These are phyloP conservation scores for Nigrospora osmanthi DNA, from an alignment of 2,329 filamentous ascomycete species.

Conservation along the genomic window DNA sequence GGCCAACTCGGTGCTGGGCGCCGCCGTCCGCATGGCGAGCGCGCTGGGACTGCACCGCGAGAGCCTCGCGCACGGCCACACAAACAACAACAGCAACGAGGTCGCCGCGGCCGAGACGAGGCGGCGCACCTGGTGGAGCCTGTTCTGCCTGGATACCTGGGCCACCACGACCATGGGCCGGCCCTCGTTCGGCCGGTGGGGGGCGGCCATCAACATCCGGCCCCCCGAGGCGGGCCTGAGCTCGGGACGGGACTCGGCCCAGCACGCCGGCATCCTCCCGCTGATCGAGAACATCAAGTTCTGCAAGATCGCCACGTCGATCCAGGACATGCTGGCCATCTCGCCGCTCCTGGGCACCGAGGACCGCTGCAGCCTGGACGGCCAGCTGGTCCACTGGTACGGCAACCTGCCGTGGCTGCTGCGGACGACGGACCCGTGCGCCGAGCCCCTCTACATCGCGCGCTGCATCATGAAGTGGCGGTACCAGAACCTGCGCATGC, in stretches of 20 bases:
- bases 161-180: conserved; percentile 63
- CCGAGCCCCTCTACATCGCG: conserved; percentile 61
- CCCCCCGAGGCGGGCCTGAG: conserved; percentile 47
- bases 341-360: conserved; percentile 58
- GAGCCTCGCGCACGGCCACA: conserved; percentile 29
- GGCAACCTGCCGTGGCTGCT: conserved; percentile 60
- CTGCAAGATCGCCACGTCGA: conserved; percentile 69
- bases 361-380: conserved; percentile 60
- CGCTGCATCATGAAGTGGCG: conserved; percentile 76
- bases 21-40: conserved; percentile 66
- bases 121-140: conserved; percentile 65
- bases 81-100: conserved; percentile 26
- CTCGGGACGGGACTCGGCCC: conserved; percentile 40
- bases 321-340: conserved; percentile 68
- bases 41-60: conserved; percentile 66
- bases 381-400: conserved; percentile 65
- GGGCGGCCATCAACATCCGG: conserved; percentile 59
- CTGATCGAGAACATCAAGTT: conserved; percentile 72
- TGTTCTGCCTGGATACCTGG: conserved; percentile 70
- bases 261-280: conserved; percentile 59
- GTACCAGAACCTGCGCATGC: conserved; percentile 69
- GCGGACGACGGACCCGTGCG: conserved; percentile 57
- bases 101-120: conserved; percentile 51
- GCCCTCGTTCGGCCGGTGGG: conserved; percentile 61
- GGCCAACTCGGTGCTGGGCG: conserved; percentile 65